Percentiles rank a stretch among this genome's conserved stretches.
Conservation (phyloP, 2,329 filamentous ascomycete species). For the Fusarium algeriense region DNA sequence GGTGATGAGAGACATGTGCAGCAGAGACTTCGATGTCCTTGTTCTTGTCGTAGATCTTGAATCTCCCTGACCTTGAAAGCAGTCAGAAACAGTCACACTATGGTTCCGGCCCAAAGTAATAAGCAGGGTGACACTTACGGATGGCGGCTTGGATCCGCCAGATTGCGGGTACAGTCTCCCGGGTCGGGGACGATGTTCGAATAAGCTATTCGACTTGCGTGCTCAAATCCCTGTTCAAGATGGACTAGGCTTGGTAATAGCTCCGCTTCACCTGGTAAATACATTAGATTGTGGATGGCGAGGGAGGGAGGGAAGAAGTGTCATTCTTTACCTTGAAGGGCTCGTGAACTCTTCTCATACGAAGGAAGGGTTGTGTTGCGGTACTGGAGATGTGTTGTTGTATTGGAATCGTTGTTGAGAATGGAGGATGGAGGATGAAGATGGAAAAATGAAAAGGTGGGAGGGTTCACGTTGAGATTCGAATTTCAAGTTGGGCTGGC, state of each 20-base stretch:
- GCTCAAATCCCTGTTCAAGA: not conserved
- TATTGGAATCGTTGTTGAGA: not conserved
- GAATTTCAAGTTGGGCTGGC: not conserved
- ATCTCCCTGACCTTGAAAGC: not conserved
- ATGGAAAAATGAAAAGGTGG: not conserved
- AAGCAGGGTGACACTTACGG: not conserved
- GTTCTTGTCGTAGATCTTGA: not conserved
- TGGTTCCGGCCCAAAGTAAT: not conserved
- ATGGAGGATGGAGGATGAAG: not conserved
- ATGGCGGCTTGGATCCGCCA: not conserved
- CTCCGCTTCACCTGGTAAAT: not conserved
- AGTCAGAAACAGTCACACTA: not conserved
- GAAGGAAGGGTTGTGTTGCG: too few relatives aligned
- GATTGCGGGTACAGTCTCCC: not conserved
- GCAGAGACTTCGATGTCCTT: not conserved
- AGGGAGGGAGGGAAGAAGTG: too few relatives aligned
- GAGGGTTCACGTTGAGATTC: not conserved
- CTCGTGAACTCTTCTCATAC: too few relatives aligned
- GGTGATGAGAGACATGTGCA: not conserved
- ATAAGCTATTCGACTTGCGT: constrained; percentile 8
- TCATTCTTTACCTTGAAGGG: too few relatives aligned
- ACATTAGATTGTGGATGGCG: not conserved
- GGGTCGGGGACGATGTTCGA: not conserved
- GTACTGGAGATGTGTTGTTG: not conserved
- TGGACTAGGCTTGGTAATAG: not conserved